Evolutionary conservation across 495 filamentous ascomycete species (phyloP), one percentile per base, ranked within the genome.

Genomic region (Xylaria acuta): DNA sequence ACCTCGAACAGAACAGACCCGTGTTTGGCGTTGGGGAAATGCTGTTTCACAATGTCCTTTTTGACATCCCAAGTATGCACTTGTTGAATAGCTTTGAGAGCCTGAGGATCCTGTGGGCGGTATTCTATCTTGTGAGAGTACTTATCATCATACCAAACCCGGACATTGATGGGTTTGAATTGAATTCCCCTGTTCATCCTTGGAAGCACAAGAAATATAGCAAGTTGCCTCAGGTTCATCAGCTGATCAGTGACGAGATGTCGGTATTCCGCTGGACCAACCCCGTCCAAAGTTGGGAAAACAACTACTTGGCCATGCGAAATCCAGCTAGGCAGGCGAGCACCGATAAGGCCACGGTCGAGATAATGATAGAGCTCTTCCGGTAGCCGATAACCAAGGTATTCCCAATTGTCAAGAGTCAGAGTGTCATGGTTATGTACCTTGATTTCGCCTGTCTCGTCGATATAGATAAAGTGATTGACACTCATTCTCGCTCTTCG

Each of bases 321-420:
- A 64, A 97, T 86, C 87, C 90, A 94, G 76, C 92, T 93, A 11
- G 97, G 86, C 20, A 97, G 83, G 49, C 94, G 90, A 2, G 94
- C 86, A 8, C 93, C 90, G 70, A 97, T 87, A 20, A 97, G 80
- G 38, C 93, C 96, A 40, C 88, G 90, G 71, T 93, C 93, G 41
- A 98, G 87, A 75, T 99, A 98, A 79, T 93, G 92, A 79, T 94
- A 97, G 7, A 99, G 84, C 82, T 99, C 97, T 66, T 94, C 90
- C 2, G 97, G 94, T 20, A 99, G 86, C 41, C 94, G 93, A 67
- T 94, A 89, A 27, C 94, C 94, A 73, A 97, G 91, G 77, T 98
- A 92, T 74, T 95, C 91, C 80, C 96, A 93, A 72, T 94, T 87
- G 80, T 98, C 95, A 27, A 84, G 85, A 22, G 96, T 94, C 2